These are phyloP conservation scores for Sphaerostilbella broomeana DNA, from an alignment of 2,329 filamentous ascomycete genomes.

Conservation along the genomic window DNA sequence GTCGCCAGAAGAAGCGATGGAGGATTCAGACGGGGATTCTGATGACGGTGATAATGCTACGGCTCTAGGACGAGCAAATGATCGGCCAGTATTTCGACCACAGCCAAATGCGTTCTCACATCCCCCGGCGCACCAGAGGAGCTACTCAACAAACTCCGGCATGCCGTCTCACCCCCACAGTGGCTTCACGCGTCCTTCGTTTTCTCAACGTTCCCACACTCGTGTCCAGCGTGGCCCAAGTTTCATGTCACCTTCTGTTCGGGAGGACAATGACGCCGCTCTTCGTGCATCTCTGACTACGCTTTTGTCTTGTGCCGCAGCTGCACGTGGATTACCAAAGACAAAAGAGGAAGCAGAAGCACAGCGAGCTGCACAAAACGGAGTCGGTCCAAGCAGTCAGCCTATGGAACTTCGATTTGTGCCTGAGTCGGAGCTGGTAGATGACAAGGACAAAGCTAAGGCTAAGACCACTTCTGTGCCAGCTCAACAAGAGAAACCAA, in stretches of 20 bases:
- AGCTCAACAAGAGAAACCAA: slow-evolving; percentile 21
- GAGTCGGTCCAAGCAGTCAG: slow-evolving; percentile 41
- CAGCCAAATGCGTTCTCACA: slow-evolving; percentile 92
- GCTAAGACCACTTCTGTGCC: slow-evolving; percentile 15
- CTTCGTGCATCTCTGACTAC: slow-evolving; percentile 91
- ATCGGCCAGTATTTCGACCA: slow-evolving; percentile 62
- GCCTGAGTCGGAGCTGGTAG: slow-evolving; percentile 53
- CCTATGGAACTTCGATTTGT: slow-evolving; percentile 54
- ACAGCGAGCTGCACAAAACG: slow-evolving; percentile 27
- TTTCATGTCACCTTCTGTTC: slow-evolving; percentile 66
- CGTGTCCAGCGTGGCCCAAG: slow-evolving; percentile 44
- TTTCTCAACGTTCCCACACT: slow-evolving; percentile 42
- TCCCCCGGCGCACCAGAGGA: slow-evolving; percentile 53
- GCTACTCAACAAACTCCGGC: slow-evolving; percentile 43
- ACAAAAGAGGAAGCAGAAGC: slow-evolving; percentile 41
- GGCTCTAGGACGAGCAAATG: slow-evolving; percentile 60
- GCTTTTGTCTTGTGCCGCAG: slow-evolving; percentile 87
- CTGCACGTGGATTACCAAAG: slow-evolving; percentile 75
- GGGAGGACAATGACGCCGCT: slow-evolving; percentile 87
- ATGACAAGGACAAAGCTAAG: slow-evolving; percentile 22
- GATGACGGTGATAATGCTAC: slow-evolving; percentile 76
- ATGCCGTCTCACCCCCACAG: slow-evolving; percentile 44
- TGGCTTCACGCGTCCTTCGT: slow-evolving; percentile 44
- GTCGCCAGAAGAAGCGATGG: slow-evolving; percentile 32
- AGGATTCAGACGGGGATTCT: slow-evolving; percentile 34